phyloP scores from a whole-genome alignment of 495 filamentous ascomycete genomes.

The Penicillium tannophilum region DNA sequence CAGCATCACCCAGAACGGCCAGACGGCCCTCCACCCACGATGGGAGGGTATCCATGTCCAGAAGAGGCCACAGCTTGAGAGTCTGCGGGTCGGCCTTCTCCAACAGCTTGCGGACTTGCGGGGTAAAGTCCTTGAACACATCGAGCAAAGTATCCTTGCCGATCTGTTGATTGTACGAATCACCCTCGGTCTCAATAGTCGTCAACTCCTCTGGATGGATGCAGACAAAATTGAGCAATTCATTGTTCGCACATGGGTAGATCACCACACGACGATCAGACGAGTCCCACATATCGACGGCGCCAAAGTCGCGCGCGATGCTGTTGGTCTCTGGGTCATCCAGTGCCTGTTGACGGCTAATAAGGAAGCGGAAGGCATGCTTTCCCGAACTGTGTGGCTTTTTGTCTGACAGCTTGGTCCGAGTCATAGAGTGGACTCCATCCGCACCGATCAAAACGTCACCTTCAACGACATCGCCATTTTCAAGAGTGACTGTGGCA shows the following conservation, averaged over 20 bases:
- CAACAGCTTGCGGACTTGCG: slow-evolving; percentile 45
- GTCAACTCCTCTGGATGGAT: slow-evolving; percentile 56
- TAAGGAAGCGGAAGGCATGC: slow-evolving; percentile 63
- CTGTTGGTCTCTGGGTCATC: slow-evolving; percentile 49
- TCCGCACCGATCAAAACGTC: slow-evolving; percentile 55
- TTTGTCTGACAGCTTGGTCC: slow-evolving; percentile 43
- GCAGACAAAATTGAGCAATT: slow-evolving; percentile 61
- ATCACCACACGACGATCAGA: slow-evolving; percentile 57
- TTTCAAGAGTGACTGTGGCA: slow-evolving; percentile 43
- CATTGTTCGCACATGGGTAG: slow-evolving; percentile 59
- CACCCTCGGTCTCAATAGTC: slow-evolving; percentile 25
- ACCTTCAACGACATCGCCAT: slow-evolving; percentile 39
- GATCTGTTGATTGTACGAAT: slow-evolving; percentile 51
- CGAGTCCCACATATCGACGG: slow-evolving; percentile 53
- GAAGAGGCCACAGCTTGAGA: slow-evolving; percentile 59
- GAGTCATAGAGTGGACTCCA: slow-evolving; percentile 52
- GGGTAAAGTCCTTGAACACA: slow-evolving; percentile 54
- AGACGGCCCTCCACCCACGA: slow-evolving; percentile 54
- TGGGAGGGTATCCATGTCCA: slow-evolving; percentile 59
- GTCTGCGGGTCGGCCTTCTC: slow-evolving; percentile 49
- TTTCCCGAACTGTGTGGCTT: slow-evolving; percentile 52
- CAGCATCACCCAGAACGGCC: slow-evolving; percentile 62
- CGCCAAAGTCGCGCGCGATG: slow-evolving; percentile 39
- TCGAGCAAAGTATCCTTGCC: slow-evolving; percentile 49
- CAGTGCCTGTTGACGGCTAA: slow-evolving; percentile 44